Evolutionary conservation across 2,329 filamentous ascomycete genomes (phyloP).

Genomic region (Metarhizium anisopliae): DNA sequence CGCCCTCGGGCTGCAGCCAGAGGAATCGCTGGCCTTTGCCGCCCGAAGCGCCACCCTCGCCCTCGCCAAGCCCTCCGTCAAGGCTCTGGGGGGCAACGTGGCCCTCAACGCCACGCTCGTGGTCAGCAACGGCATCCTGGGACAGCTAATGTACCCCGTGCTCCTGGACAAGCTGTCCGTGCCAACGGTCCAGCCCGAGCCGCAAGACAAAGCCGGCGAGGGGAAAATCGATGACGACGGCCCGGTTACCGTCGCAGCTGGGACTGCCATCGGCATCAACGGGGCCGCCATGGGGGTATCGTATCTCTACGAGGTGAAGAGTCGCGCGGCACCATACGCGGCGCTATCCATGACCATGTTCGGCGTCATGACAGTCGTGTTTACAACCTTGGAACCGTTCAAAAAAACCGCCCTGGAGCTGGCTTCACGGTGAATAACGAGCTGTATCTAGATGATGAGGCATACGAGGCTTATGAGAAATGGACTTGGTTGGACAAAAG

Average conservation of each 20-base stretch:
- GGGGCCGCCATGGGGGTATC: slow-evolving; percentile 52
- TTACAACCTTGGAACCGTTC: slow-evolving; percentile 40
- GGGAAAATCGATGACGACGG: slow-evolving; percentile 14
- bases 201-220: not conserved
- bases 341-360: slow-evolving; percentile 49
- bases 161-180: slow-evolving; percentile 21
- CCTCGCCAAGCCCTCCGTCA: slow-evolving; percentile 37
- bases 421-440: slow-evolving; percentile 11
- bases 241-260: slow-evolving; percentile 35
- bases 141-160: slow-evolving; percentile 30
- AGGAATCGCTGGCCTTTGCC: slow-evolving; percentile 35
- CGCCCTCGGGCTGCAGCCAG: slow-evolving; percentile 24
- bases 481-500: not conserved
- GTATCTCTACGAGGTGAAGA: slow-evolving; percentile 45
- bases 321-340: slow-evolving; percentile 45
- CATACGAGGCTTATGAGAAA: not conserved
- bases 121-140: slow-evolving; percentile 40
- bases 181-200: not conserved
- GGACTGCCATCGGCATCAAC: slow-evolving; percentile 47
- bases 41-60: slow-evolving; percentile 42
- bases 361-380: slow-evolving; percentile 45
- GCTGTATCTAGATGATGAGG: not conserved
- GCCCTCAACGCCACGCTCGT: slow-evolving; percentile 41
- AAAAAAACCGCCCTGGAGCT: slow-evolving; percentile 25
- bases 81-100: slow-evolving; percentile 33